These are phyloP conservation scores for Globisporangium nunn DNA, from an alignment of 352 stramenopile genomes.

Conservation along the genomic window DNA sequence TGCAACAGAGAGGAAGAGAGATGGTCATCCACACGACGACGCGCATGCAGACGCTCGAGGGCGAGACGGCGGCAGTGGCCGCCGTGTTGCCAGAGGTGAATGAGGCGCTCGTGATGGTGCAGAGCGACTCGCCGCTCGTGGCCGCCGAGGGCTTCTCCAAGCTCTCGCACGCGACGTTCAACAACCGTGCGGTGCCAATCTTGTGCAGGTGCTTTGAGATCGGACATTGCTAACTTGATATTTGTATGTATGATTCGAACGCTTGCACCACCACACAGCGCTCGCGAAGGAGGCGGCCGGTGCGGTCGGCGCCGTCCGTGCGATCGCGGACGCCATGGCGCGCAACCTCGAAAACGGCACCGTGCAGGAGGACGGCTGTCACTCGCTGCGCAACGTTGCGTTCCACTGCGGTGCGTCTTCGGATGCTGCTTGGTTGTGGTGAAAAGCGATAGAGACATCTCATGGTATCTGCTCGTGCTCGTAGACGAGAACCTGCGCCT, in stretches of 20 bases:
- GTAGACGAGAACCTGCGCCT: slow-evolving; percentile 55
- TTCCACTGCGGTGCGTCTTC: slow-evolving; percentile 48
- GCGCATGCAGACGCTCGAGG: slow-evolving; percentile 36
- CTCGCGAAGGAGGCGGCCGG: slow-evolving; percentile 62
- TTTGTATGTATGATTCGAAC: not conserved
- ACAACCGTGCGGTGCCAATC: slow-evolving; percentile 39
- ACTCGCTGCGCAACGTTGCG: slow-evolving; percentile 64
- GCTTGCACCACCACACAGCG: slow-evolving; percentile 17
- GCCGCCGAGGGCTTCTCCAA: slow-evolving; percentile 58
- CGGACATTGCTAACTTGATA: not conserved
- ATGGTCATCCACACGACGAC: slow-evolving; percentile 46
- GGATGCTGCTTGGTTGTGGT: not conserved
- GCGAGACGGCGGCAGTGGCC: slow-evolving; percentile 21
- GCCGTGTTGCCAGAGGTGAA: slow-evolving; percentile 33
- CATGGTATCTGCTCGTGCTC: not conserved
- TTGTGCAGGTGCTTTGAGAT: not conserved
- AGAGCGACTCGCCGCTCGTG: slow-evolving; percentile 47
- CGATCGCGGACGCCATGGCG: slow-evolving; percentile 59
- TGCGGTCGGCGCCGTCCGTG: slow-evolving; percentile 38
- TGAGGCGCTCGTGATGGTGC: slow-evolving; percentile 53
- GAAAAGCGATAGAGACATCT: not conserved
- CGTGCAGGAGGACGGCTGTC: slow-evolving; percentile 64
- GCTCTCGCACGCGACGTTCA: slow-evolving; percentile 72
- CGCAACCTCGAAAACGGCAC: slow-evolving; percentile 56
- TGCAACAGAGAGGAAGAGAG: not conserved